Base-by-base conservation (phyloP, 2,329 filamentous ascomycete genomes). In the Diaporthe vexans region DNA sequence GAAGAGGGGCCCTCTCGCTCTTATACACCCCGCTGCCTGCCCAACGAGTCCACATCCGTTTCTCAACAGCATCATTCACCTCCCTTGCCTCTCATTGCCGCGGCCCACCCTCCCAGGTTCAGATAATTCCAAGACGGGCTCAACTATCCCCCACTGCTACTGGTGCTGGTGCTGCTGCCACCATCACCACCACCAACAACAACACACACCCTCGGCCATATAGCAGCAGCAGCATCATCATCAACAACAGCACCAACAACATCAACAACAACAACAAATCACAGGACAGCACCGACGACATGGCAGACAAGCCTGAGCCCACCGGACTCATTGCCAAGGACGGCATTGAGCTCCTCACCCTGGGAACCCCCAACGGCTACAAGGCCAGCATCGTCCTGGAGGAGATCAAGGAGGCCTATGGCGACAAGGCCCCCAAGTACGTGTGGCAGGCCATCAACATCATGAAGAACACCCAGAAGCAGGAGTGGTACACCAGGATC, bases 341-440 rank as follows among this genome's bases (percentile, higher is more conserved):
- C 69, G 91, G 91, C 82, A 91, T 93, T 75, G 91, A 93, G 84
- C 87, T 92, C 75, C 83, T 93, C 43, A 93, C 91, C 0, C 89
- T 85, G 76, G 84, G 83, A 58, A 89, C 88, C 0, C 87, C 88
- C 65, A 90, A 89, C 72, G 88, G 88, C 74, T 83, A 85, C 82
- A 93, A 93, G 79, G 86, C 84, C 43, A 88, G 86, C 73, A 89
- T 93, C 76, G 78, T 93, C 26, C 87, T 93, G 52, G 91, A 93
- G 79, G 91, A 93, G 82, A 84, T 93, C 67, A 91, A 91, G 78
- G 90, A 87, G n/a, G 88, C 88, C 17, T 93, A 93, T 76, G 90
- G 89, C 70, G 85, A 86, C 67, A 69, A 57, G 54, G 73, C 73
- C 37, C 74, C 74, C 52, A 59, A 75, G 52, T 33, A 63, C 82